A percentile compares a stretch with the other conserved stretches of the same genome.
phyloP scores from a whole-genome alignment of 176 grass and related monocot species.

The Dendrocalamus sinicus region DNA sequence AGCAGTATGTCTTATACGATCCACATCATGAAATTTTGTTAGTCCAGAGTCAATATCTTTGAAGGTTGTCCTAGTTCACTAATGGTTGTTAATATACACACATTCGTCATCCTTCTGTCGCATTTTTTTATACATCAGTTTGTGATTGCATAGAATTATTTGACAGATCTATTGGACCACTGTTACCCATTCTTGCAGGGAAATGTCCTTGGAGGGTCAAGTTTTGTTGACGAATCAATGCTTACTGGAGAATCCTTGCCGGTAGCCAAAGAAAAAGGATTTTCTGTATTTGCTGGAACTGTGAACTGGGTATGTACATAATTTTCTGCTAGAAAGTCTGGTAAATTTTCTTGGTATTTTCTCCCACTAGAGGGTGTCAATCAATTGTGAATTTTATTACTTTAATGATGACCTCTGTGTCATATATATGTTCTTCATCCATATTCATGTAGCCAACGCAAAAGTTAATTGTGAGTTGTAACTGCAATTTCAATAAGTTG shows the following conservation, averaged over 20 bases:
- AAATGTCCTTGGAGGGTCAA: conserved; percentile 75
- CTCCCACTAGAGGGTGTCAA: conserved; percentile 6
- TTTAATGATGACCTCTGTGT: background rate
- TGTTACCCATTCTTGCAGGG: conserved; percentile 53
- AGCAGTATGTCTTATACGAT: background rate
- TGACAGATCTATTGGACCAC: conserved; percentile 4
- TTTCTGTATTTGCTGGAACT: conserved; percentile 90
- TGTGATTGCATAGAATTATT: conserved; percentile 7
- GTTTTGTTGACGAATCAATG: conserved; percentile 98
- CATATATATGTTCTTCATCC: background rate
- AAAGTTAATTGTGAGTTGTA: background rate
- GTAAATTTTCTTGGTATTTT: background rate
- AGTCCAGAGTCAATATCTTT: background rate
- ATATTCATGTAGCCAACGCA: background rate
- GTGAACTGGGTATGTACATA: conserved; percentile 81
- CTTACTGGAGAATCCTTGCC: conserved; percentile 98
- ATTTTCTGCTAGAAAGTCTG: conserved; percentile 16
- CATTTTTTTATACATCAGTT: background rate
- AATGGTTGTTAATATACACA: background rate
- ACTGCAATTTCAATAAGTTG: conserved; percentile 19
- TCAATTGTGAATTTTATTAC: background rate
- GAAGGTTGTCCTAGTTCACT: conserved; percentile 11
- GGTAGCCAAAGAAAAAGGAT: conserved; percentile 82
- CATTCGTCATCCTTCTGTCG: background rate
- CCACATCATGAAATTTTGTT: background rate